Evolutionary conservation across 805 yeast genomes (phyloP), one percentile per base, ranked within the genome.

Genomic region (Candida berthetii): DNA sequence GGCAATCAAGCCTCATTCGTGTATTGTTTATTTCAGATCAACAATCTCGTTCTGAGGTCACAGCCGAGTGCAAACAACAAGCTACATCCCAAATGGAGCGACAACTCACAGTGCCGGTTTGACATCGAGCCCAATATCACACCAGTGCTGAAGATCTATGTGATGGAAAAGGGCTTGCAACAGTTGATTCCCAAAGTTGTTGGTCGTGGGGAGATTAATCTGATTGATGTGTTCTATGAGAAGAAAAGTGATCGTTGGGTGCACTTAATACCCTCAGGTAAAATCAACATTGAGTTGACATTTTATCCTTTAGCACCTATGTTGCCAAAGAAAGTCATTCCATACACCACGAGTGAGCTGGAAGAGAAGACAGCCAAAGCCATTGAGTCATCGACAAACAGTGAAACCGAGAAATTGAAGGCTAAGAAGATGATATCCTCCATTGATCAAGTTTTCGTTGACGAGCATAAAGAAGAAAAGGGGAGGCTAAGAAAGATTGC

Each of bases 271-370:
- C 53, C 50, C 7, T 8, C 18, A 9, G 53, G 53, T 1, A 48
- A 41, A 17, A 24, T 55, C n/a, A 46, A 53, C 25, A 11, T 55
- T 1, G 57, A 55, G 37, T 36, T 52, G 24, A 55, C 57, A 1
- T 55, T 52, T 33, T 49, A 53, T 36, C 50, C 48, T n/a, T 31
- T 44, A 17, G 49, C 52, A 2, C 59, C 59, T 4, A 18, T 52
- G 42, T 31, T 55, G 11, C 59, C 59, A 2, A 29, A 20, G 19
- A 42, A 51, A 41, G 15, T 7, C 3, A 29, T 6, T 8, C 24
- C 36, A 11, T 6, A n/a, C 7, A n/a, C 25, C 6, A 14, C 9
- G 19, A 6, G n/a, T 22, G 24, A 22, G 24, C 24, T 22, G 8
- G 24, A 22, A 6, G 24, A 22, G 24, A 22, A 22, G 8, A 22